A percentile compares a stretch with the other conserved stretches of the same genome.
These are phyloP conservation scores for Gaertneriomyces semiglobifer DNA, from an alignment of 192 early-diverging fungal species.

Conservation along the genomic window DNA sequence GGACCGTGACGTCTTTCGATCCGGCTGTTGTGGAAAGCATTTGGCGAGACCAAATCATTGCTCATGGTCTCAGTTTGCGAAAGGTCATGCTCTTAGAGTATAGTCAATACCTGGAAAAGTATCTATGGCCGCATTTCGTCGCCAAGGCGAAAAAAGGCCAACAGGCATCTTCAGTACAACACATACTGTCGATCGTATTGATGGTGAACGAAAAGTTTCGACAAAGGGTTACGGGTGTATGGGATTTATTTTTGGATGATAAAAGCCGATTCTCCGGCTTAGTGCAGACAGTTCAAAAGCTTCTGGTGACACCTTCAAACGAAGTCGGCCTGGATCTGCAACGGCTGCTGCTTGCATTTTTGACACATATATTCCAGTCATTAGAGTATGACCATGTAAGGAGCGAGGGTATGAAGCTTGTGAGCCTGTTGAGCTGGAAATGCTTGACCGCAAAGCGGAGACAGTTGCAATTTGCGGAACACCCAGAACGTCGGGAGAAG, in stretches of 20 bases:
- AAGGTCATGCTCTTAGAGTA: conserved; percentile 72
- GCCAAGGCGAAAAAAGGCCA: conserved; percentile 27
- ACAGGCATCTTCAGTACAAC: conserved; percentile 30
- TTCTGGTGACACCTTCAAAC: conserved; percentile 37
- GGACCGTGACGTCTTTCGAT: conserved; percentile 24
- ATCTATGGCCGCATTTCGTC: conserved; percentile 74
- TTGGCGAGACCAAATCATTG: conserved; percentile 57
- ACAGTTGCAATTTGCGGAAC: conserved; percentile 59
- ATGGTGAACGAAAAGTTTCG: conserved; percentile 91
- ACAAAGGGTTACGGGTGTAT: conserved; percentile 52
- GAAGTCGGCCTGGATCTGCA: conserved; percentile 29
- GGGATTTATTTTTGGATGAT: conserved; percentile 31
- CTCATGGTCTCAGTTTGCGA: conserved; percentile 46
- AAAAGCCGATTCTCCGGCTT: conserved; percentile 51
- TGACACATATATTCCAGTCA: conserved; percentile 80
- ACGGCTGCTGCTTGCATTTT: conserved; percentile 66
- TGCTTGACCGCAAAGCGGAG: conserved; percentile 52
- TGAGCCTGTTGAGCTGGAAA: conserved; percentile 74
- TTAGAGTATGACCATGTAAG: conserved; percentile 77
- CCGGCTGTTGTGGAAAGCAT: conserved; percentile 56
- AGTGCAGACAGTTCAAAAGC: conserved; percentile 51
- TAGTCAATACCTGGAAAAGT: conserved; percentile 73
- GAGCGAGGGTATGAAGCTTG: conserved; percentile 70
- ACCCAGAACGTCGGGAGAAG: conserved; percentile 42
- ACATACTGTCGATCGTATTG: conserved; percentile 74